Base-by-base conservation (phyloP, 805 yeast genomes). In the Saturnispora galanensis region DNA sequence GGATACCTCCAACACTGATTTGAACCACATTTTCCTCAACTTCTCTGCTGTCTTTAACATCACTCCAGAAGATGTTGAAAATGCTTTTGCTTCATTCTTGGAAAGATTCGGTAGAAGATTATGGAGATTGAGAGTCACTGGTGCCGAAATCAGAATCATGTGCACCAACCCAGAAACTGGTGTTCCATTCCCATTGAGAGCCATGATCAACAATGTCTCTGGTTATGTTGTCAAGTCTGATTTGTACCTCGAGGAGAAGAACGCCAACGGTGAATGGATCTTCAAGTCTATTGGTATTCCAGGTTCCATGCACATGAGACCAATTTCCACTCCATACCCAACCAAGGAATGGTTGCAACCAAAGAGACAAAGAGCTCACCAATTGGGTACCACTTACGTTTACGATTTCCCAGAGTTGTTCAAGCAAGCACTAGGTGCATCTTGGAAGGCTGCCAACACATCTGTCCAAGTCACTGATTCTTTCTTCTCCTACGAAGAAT, bases 371-470 rank as follows among this genome's bases (percentile, higher is more conserved):
- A 85, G 83, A 71, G 99, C 99, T 41, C 97, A 93, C 67, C 74
- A 86, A 57, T 84, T 93, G 89, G 98, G 98, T 52, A 93, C 99
- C 15, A 89, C 98, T 10, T 93, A 87, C 61, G 96, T 87, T 41
- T 93, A 94, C 60, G 99, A 93, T 67, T 94, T 93, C 93, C 98
- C 99, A 43, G 98, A 93, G 64, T 70, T 93, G 58, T 93, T 94
- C 83, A 85, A 89, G 58, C 97, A 93, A 70, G 95, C 96, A 33
- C 74, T 85, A 33, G 65, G 77, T 45, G 73, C 89, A 16, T 83
- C 80, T 65, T 93, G 99, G 99, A 81, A 81, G 63, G 76, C 75
- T 49, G 64, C 65, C 53, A 72, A 78, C 36, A 69, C 79, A 46
- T 63, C 64, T 44, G 65, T 72, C 39, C 79, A 78, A 52, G 49